Evolutionary conservation across 169 alveolate genomes (phyloP).

Genomic region (Theileria equi): DNA sequence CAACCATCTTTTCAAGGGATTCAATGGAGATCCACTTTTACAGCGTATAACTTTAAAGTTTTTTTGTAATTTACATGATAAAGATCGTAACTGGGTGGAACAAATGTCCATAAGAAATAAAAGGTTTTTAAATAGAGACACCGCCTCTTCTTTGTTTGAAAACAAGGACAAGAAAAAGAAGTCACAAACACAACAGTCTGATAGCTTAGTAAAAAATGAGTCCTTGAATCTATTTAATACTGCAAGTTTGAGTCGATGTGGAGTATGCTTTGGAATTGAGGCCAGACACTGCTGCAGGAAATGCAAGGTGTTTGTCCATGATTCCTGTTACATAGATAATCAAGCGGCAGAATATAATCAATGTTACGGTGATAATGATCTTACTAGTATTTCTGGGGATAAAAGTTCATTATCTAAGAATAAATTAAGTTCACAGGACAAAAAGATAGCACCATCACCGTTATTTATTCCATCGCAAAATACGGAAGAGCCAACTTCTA

Average conservation of each 20-base stretch:
- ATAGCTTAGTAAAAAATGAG: too few relatives aligned
- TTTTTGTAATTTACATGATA: constrained; percentile 34
- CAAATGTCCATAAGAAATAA: constrained; percentile 15
- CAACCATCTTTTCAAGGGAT: neutral
- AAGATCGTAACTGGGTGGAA: constrained; percentile 23
- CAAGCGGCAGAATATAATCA: constrained; percentile 16
- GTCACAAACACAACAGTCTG: too few relatives aligned
- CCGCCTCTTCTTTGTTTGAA: constrained; percentile 49
- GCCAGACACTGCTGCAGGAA: neutral
- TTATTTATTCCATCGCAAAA: too few relatives aligned
- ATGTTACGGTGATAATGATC: too few relatives aligned
- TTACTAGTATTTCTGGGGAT: too few relatives aligned
- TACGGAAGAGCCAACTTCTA: too few relatives aligned
- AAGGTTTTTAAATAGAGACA: constrained; percentile 28
- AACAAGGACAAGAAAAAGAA: constrained; percentile 33
- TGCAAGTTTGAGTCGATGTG: constrained; percentile 9
- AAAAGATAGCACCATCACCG: too few relatives aligned
- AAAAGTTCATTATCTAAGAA: too few relatives aligned
- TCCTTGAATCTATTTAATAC: too few relatives aligned
- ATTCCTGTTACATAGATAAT: constrained; percentile 37
- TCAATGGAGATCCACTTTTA: constrained; percentile 1
- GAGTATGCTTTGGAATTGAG: constrained; percentile 36
- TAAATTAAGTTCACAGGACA: too few relatives aligned
- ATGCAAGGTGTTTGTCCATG: constrained; percentile 12
- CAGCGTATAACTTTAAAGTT: constrained; percentile 2